Base-by-base conservation (phyloP, 768 basidiomycete species). In the Cystobasidium onofrii region DNA sequence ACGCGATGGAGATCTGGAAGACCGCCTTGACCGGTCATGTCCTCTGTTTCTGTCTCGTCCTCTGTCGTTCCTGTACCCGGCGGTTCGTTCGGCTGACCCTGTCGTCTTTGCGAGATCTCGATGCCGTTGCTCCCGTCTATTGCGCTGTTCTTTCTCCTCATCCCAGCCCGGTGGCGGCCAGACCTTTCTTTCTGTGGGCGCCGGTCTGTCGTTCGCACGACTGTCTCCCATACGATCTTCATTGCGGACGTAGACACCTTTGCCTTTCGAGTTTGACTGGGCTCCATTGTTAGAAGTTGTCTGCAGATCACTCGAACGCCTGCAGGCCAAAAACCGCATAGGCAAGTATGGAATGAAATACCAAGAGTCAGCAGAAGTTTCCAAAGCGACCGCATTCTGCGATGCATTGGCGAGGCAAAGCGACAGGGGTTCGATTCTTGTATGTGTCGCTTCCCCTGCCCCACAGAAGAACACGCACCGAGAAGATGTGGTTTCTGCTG, bases 151-250 rank as follows among this genome's bases (percentile, higher is more conserved):
- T n/a, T 64, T 34, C 43, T 64, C 34, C 31, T 27, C 43, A 23
- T 39, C 36, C 63, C 36, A 64, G 23, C 63, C 63, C 25, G 63
- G 63, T 23, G 36, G 63, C 41, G 34, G 63, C 57, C 57, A 60
- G 57, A 60, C 57, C 33, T 64, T 64, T n/a, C 23, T 27, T 15
- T 41, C 34, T 23, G 33, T 2, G 29, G 29, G 31, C 15, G 15
- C 39, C 39, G 6, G 39, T 61, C 23, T 61, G 15, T 61, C 63
- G 12, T 12, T 36, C 31, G 57, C 6, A 4, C 23, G 29, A 23
- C 29, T 23, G 39, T 64, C 63, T 64, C 25, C 17, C 7, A 3
- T 27, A 18, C 33, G 39, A 46, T 34, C 63, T 27, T 43, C 36
- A 23, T 27, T 27, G 27, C 63, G 63, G 17, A 36, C 33, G 34